Evolutionary conservation across 2,329 filamentous ascomycete genomes (phyloP).

Genomic region (Decorospora gaudefroyi): DNA sequence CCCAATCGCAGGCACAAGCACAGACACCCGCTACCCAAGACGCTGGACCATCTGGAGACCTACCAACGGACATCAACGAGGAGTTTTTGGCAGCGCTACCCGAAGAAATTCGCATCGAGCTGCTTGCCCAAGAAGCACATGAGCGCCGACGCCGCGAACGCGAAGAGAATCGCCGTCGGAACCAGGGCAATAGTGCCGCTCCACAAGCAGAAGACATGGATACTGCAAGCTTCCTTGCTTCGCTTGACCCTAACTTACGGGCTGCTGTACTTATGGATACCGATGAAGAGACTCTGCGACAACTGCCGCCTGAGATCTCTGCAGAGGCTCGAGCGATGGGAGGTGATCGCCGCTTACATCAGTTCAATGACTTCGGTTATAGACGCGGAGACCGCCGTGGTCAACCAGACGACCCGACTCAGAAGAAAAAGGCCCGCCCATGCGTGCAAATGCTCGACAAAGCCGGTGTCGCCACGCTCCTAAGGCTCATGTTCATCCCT

Average conservation of each 20-base stretch:
- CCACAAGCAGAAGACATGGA: conserved; percentile 75
- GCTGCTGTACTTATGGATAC: conserved; percentile 90
- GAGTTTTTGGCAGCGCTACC: conserved; percentile 94
- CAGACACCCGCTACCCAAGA: conserved; percentile 18
- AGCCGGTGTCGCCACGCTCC: conserved; percentile 88
- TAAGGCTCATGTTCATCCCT: conserved; percentile 97
- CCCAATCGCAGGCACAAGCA: conserved; percentile 32
- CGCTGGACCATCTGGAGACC: conserved; percentile 61
- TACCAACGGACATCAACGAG: conserved; percentile 82
- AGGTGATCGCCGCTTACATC: conserved; percentile 59
- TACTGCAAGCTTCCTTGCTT: conserved; percentile 86
- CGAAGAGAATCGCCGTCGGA: conserved; percentile 74
- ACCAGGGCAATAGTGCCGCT: conserved; percentile 55
- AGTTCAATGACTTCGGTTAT: conserved; percentile 51
- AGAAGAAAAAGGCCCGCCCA: conserved; percentile 70
- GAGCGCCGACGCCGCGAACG: conserved; percentile 87
- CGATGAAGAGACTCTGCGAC: conserved; percentile 82
- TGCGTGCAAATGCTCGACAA: conserved; percentile 98
- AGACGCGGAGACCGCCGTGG: conserved; percentile 45
- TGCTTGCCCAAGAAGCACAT: conserved; percentile 85
- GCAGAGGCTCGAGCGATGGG: conserved; percentile 79
- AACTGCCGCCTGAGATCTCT: conserved; percentile 81
- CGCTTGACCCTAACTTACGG: conserved; percentile 80
- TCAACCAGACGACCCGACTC: conserved; percentile 54
- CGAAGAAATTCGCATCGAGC: conserved; percentile 84